These are phyloP conservation scores for Saccharomycopsis crataegensis DNA, from an alignment of 1,139 yeast genomes.

Conservation along the genomic window DNA sequence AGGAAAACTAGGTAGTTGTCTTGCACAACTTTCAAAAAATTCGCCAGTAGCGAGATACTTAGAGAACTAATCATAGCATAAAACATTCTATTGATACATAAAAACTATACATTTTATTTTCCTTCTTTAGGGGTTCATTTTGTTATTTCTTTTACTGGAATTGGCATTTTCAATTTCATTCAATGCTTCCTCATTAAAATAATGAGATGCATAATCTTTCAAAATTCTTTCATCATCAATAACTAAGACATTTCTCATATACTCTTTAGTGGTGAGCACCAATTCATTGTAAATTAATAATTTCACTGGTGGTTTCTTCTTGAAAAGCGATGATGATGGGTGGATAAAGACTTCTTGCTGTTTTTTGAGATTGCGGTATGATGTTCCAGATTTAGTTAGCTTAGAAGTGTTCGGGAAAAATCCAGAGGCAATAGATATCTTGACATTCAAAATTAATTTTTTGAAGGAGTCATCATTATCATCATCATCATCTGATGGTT, in stretches of 20 bases:
- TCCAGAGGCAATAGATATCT: slow-evolving; percentile 68
- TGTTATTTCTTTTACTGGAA: too few relatives aligned
- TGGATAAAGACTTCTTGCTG: slow-evolving; percentile 69
- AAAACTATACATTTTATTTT: too few relatives aligned
- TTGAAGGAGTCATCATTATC: slow-evolving; percentile 19
- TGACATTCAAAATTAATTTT: slow-evolving; percentile 36
- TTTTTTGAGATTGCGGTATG: slow-evolving; percentile 53
- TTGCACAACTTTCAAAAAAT: too few relatives aligned
- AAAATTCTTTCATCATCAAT: slow-evolving; percentile 58
- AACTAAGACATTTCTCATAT: slow-evolving; percentile 78
- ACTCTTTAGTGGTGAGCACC: slow-evolving; percentile 81
- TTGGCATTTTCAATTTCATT: slow-evolving; percentile 1
- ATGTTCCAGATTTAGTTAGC: slow-evolving; percentile 64
- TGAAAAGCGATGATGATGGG: slow-evolving; percentile 66
- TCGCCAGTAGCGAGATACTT: too few relatives aligned
- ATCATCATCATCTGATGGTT: slow-evolving; percentile 20
- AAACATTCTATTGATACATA: too few relatives aligned
- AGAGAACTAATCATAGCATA: too few relatives aligned
- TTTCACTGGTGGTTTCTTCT: slow-evolving; percentile 62
- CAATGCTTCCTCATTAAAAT: slow-evolving; percentile 27
- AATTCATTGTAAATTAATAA: slow-evolving; percentile 74
- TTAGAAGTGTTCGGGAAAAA: slow-evolving; percentile 77
- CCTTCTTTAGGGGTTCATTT: too few relatives aligned
- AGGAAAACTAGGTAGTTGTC: too few relatives aligned
- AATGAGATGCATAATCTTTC: slow-evolving; percentile 59